Conservation (phyloP, 139 green algal species). For the Asterochloris sp. region DNA sequence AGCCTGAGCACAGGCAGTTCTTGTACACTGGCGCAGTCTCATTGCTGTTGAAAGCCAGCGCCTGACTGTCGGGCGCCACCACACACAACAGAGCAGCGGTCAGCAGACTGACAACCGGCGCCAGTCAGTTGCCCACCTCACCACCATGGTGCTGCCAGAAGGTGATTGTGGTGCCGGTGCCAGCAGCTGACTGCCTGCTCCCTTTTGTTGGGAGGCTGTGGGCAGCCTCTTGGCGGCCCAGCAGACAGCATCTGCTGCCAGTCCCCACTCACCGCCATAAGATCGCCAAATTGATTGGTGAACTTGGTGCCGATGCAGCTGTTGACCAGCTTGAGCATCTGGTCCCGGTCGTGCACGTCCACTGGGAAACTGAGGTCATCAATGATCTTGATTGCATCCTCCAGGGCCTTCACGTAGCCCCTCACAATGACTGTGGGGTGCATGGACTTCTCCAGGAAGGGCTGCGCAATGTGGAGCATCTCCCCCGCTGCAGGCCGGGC, state of each 20-base stretch:
- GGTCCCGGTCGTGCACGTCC: slow-evolving; percentile 73
- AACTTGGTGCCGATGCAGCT: slow-evolving; percentile 98
- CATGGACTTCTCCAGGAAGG: slow-evolving; percentile 88
- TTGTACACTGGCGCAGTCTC: too few species aligned
- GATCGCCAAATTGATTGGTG: slow-evolving; percentile 86
- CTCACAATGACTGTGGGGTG: slow-evolving; percentile 97
- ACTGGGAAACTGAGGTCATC: slow-evolving; percentile 88
- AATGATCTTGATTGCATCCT: slow-evolving; percentile 82
- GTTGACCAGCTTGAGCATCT: slow-evolving; percentile 96
- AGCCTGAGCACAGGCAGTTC: too few species aligned
- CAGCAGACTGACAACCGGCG: too few species aligned
- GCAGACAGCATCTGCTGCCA: neutral
- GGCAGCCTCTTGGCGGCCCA: neutral
- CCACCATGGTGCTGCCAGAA: too few species aligned
- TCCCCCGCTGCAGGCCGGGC: slow-evolving; percentile 71
- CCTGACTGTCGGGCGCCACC: too few species aligned
- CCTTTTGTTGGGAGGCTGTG: neutral
- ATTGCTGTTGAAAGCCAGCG: too few species aligned
- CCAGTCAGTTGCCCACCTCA: too few species aligned
- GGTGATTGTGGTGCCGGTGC: neutral
- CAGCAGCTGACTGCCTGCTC: neutral
- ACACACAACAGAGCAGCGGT: too few species aligned
- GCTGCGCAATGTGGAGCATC: slow-evolving; percentile 91
- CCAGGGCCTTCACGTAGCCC: slow-evolving; percentile 81
- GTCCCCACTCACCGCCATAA: slow-evolving; percentile 77